Base-by-base conservation (phyloP, 163 green algal genomes). In the Scenedesmus sp. region DNA sequence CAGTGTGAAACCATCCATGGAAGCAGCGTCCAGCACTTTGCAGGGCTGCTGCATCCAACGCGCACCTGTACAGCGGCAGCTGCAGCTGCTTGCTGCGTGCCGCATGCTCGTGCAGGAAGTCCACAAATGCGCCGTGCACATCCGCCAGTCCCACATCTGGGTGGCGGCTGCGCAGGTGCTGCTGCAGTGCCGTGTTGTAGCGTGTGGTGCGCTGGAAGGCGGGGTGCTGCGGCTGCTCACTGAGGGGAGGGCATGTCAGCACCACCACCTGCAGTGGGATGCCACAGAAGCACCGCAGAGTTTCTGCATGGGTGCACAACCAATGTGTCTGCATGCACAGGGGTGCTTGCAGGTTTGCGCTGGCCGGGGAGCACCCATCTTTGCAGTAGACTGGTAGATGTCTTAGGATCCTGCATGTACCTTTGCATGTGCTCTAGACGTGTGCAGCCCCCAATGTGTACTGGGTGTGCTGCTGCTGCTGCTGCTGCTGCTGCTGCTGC, bases 121-220 rank as follows among this genome's bases (percentile, higher is more conserved):
- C 33, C 65, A 78, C 33, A 20, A 35, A 68, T 40, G 70, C 51
- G 9, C 70, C 68, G n/a, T 85, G 78, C 44, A 83, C 59, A 30
- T 90, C 85, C 33, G n/a, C 70, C 43, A 90, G 12, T 5, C 10
- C 61, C 13, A 85, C 85, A 22, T 35, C 40, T 18, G 83, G 56
- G 42, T 65, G 49, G 37, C 33, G 33, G 12, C 24, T 26, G 22
- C 33, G 35, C 18, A 88, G 18, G 9, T 81, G 40, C 20, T 88
- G 56, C 42, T 59, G n/a, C 40, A 88, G 37, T 80, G 35, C 68
- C 20, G 16, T 42, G 83, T 81, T 88, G 83, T 81, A 88, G 40
- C 81, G 37, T 12, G 53, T 40, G 4, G 68, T 68, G 35, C 40
- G 56, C 56, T 81, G 59, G 51, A 81, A 44, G 35, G 70, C 85